phyloP scores from a whole-genome alignment of 1,139 yeast species.

The Hanseniaspora gamundiae region DNA sequence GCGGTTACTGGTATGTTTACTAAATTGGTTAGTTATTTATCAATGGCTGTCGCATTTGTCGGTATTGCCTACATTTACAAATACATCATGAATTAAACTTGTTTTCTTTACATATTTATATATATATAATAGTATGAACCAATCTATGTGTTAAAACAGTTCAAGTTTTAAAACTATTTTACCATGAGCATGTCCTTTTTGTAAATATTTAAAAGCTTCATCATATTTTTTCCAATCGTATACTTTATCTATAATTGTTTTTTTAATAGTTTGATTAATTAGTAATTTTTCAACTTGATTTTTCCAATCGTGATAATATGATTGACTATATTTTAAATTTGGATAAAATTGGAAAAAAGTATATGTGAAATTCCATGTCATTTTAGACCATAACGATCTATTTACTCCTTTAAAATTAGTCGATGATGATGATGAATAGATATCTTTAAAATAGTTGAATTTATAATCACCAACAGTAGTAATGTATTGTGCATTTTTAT shows the following conservation, averaged over 20 bases:
- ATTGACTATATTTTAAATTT: slow-evolving; percentile 13
- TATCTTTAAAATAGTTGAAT: slow-evolving; percentile 26
- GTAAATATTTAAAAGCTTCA: slow-evolving; percentile 40
- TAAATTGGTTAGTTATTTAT: slow-evolving; percentile 22
- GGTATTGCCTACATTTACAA: slow-evolving; percentile 21
- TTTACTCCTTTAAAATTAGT: neutral
- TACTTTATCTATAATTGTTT: slow-evolving; percentile 39
- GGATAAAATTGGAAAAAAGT: slow-evolving; percentile 26
- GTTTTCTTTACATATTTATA: neutral
- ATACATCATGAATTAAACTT: slow-evolving; percentile 4
- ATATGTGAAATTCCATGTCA: slow-evolving; percentile 26
- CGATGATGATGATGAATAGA: slow-evolving; percentile 17
- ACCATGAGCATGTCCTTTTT: slow-evolving; percentile 47
- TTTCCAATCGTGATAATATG: slow-evolving; percentile 24
- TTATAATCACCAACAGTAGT: slow-evolving; percentile 45
- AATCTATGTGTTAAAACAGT: slow-evolving; percentile 18
- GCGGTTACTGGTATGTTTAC: too few species aligned
- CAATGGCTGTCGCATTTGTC: slow-evolving; percentile 23
- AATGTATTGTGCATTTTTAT: slow-evolving; percentile 34
- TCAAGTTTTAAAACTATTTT: slow-evolving; percentile 41
- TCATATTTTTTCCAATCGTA: slow-evolving; percentile 40
- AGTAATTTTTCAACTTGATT: slow-evolving; percentile 30
- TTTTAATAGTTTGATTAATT: slow-evolving; percentile 29
- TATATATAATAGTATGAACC: neutral
- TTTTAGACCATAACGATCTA: neutral